Evolutionary conservation across 805 yeast genomes (phyloP).

Genomic region (Kurtzmaniella cleridarum): DNA sequence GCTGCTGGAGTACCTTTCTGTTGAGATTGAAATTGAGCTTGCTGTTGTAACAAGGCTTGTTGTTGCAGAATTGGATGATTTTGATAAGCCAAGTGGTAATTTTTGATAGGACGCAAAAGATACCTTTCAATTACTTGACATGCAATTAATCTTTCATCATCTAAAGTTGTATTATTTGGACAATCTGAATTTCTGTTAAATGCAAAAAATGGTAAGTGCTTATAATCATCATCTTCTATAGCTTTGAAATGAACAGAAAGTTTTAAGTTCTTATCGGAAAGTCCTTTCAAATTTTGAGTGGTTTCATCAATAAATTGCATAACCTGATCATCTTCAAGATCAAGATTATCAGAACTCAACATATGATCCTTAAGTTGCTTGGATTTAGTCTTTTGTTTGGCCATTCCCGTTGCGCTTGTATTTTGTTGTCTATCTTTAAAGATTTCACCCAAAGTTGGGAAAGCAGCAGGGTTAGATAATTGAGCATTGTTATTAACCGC

Average conservation of each 20-base stretch:
- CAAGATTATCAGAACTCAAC: constrained; percentile 43
- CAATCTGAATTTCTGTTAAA: constrained; percentile 29
- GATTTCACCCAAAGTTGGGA: constrained; percentile 54
- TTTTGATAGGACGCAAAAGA: constrained; percentile 37
- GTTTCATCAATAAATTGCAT: constrained; percentile 45
- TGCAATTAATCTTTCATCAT: constrained; percentile 31
- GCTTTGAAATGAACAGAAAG: constrained; percentile 33
- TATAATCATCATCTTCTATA: constrained; percentile 10
- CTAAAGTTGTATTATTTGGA: constrained; percentile 27
- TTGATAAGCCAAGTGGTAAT: constrained; percentile 41
- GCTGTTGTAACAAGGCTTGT: constrained; percentile 23
- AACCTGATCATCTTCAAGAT: constrained; percentile 42
- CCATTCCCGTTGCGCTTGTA: constrained; percentile 21
- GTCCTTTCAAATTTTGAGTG: constrained; percentile 34
- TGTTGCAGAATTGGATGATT: constrained; percentile 37
- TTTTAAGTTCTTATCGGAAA: constrained; percentile 31
- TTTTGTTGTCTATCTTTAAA: constrained; percentile 30
- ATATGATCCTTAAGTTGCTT: constrained; percentile 28
- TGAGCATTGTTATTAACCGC: constrained; percentile 28
- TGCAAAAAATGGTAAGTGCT: constrained; percentile 44
- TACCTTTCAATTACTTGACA: constrained; percentile 37
- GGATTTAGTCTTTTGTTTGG: constrained; percentile 23
- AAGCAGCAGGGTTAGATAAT: constrained; percentile 46
- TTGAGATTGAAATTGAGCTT: constrained; percentile 20
- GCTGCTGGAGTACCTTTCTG: constrained; percentile 16